These are phyloP conservation scores for Lasiodiplodia gonubiensis DNA, from an alignment of 2,329 filamentous ascomycete genomes.

Conservation along the genomic window DNA sequence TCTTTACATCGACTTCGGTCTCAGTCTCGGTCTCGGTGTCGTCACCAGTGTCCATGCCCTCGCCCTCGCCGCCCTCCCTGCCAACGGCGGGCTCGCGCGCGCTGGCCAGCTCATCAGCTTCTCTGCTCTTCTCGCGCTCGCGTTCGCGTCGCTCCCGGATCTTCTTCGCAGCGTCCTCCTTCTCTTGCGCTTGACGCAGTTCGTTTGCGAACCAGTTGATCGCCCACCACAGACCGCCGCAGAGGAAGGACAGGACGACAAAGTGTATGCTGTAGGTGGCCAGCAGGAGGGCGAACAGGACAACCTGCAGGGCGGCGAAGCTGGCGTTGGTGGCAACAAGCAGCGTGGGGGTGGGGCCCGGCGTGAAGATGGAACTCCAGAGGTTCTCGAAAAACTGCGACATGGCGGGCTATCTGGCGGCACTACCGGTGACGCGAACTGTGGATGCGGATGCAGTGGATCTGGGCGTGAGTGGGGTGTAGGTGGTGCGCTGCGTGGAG, in stretches of 20 bases:
- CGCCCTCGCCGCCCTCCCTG: constrained; percentile 43
- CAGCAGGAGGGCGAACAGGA: constrained; percentile 76
- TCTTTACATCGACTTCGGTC: constrained; percentile 37
- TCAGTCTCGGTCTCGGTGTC: constrained; percentile 53
- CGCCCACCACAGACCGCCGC: constrained; percentile 83
- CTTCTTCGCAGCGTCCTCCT: constrained; percentile 57
- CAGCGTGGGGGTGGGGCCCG: constrained; percentile 85
- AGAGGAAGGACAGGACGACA: constrained; percentile 77
- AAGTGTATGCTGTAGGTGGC: constrained; percentile 91
- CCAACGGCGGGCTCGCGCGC: constrained; percentile 31
- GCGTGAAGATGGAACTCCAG: constrained; percentile 91
- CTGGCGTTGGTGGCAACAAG: constrained; percentile 87
- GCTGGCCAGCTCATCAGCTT: constrained; percentile 38
- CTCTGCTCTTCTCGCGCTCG: constrained; percentile 46
- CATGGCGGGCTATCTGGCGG: constrained; percentile 19
- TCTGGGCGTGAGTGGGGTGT: not conserved
- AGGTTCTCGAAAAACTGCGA: constrained; percentile 56
- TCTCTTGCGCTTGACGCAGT: constrained; percentile 54
- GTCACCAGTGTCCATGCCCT: constrained; percentile 52
- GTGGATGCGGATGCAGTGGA: not conserved
- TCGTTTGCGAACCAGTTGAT: constrained; percentile 96
- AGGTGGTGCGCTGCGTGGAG: not conserved
- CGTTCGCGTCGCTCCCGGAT: constrained; percentile 51
- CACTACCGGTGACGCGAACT: constrained; percentile 6
- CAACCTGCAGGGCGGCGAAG: constrained; percentile 82